These are phyloP conservation scores for Aspergillus sergii DNA, from an alignment of 2,329 filamentous ascomycete species.

Conservation along the genomic window DNA sequence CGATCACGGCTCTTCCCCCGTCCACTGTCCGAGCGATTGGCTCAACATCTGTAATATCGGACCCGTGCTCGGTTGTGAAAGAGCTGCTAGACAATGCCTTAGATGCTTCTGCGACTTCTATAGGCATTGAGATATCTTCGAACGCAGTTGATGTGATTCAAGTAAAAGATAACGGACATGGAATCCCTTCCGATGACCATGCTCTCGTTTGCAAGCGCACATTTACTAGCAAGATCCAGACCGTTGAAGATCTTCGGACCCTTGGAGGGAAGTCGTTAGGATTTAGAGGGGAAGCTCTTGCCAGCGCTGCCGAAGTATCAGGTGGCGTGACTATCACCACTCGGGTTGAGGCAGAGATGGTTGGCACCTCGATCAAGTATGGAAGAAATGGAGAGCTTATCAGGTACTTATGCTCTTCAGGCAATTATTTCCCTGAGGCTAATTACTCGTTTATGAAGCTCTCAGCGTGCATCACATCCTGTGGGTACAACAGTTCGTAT, in stretches of 20 bases:
- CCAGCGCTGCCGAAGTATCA: slow-evolving; percentile 63
- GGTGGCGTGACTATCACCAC: slow-evolving; percentile 57
- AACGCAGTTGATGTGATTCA: slow-evolving; percentile 66
- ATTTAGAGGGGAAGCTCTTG: slow-evolving; percentile 67
- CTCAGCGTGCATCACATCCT: slow-evolving; percentile 54
- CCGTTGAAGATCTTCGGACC: slow-evolving; percentile 57
- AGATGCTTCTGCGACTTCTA: slow-evolving; percentile 61
- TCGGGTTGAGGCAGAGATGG: slow-evolving; percentile 58
- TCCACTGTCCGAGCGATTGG: slow-evolving; percentile 54
- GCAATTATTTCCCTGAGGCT: background rate
- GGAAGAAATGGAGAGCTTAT: slow-evolving; percentile 52
- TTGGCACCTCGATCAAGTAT: slow-evolving; percentile 56
- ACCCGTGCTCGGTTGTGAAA: slow-evolving; percentile 61
- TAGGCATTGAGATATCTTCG: slow-evolving; percentile 60
- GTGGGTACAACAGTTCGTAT: slow-evolving; percentile 64
- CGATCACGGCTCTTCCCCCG: slow-evolving; percentile 48
- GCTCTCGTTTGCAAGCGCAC: slow-evolving; percentile 58
- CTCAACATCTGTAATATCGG: slow-evolving; percentile 59
- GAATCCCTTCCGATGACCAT: slow-evolving; percentile 60
- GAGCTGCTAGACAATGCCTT: slow-evolving; percentile 70
- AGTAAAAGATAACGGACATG: slow-evolving; percentile 65
- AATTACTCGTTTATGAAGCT: slow-evolving; percentile 17
- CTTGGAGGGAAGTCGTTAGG: slow-evolving; percentile 62
- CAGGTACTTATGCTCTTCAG: slow-evolving; percentile 36
- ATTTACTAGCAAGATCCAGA: slow-evolving; percentile 66